Evolutionary conservation across 306 rosid genomes (phyloP), one percentile per base, ranked within the genome.

Genomic region (Pueraria montana): DNA sequence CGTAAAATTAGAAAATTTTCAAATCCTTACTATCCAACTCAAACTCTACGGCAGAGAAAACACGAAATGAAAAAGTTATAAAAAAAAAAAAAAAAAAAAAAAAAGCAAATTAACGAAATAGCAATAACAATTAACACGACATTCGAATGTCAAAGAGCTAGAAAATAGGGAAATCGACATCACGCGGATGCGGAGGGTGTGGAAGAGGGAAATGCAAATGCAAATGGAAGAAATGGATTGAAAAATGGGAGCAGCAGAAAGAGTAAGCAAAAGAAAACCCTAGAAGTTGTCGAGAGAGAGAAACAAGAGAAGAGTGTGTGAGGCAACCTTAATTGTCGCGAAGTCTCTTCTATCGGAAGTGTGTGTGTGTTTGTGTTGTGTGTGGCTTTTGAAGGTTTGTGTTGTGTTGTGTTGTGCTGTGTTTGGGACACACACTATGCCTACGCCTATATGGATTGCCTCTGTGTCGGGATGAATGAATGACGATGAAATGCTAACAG

Each of bases 281-380:
- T 84, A 76, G 69, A 69, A 76, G 69, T 11, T 82, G 32, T 5
- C 26, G 72, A 45, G 77, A 36, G 82, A 21, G n/a, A n/a, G n/a
- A n/a, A n/a, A n/a, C n/a, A n/a, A n/a, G n/a, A n/a, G 38, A 59
- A 56, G 78, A 71, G 42, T 14, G 46, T 17, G 46, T 32, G 78
- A 53, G 65, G 36, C 17, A 24, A 80, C 59, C 71, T 69, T 70
- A 53, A 80, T 69, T 55, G 45, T 55, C 77, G 83, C 61, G 23
- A 59, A 55, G 8, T 23, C 30, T 52, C 64, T 73, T 50, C 48
- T 11, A 56, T 30, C 23, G 48, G 17, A 36, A 32, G n/a, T n/a
- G 49, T n/a, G 72, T 18, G 27, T 61, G 1, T 32, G 36, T 32
- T 34, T 34, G 32, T 27, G 32, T 27, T 27, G 32, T 27, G 32